A percentile compares a stretch with the other conserved stretches of the same genome.
These are phyloP conservation scores for Flaveria bidentis DNA, from an alignment of 129 eudicot genomes.

Conservation along the genomic window DNA sequence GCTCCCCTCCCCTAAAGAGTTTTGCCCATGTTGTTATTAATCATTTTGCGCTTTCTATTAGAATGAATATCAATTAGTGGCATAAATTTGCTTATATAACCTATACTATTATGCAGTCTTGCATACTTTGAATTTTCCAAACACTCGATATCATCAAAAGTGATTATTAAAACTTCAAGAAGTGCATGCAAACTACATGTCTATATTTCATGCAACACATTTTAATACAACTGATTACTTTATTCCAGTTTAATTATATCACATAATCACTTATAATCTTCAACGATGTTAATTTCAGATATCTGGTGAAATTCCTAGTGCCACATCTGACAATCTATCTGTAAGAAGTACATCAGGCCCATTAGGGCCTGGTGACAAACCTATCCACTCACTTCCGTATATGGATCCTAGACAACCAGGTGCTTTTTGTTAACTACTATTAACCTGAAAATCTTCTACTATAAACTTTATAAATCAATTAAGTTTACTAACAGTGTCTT, in stretches of 20 bases:
- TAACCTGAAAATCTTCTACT: constrained; percentile 6
- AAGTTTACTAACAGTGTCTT: constrained; percentile 21
- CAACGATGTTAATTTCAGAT: constrained; percentile 38
- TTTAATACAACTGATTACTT: background rate
- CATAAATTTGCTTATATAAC: too few relatives aligned
- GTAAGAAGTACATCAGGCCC: constrained; percentile 91
- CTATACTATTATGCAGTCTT: too few relatives aligned
- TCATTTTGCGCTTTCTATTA: too few relatives aligned
- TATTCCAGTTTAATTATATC: background rate
- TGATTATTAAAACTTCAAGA: background rate
- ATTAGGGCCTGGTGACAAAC: constrained; percentile 73
- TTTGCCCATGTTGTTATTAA: too few relatives aligned
- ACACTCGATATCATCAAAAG: background rate
- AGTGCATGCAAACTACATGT: background rate
- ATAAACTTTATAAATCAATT: background rate
- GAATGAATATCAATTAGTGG: too few relatives aligned
- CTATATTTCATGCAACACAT: background rate
- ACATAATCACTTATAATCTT: background rate
- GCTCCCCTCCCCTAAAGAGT: too few relatives aligned
- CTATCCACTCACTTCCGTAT: constrained; percentile 69
- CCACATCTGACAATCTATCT: constrained; percentile 62
- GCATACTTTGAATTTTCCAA: background rate
- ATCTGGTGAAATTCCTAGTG: constrained; percentile 81
- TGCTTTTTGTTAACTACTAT: constrained; percentile 24
- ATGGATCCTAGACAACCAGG: constrained; percentile 91